Evolutionary conservation across 2,329 filamentous ascomycete genomes (phyloP), one percentile per base, ranked within the genome.

Genomic region (Aspergillus melleus): DNA sequence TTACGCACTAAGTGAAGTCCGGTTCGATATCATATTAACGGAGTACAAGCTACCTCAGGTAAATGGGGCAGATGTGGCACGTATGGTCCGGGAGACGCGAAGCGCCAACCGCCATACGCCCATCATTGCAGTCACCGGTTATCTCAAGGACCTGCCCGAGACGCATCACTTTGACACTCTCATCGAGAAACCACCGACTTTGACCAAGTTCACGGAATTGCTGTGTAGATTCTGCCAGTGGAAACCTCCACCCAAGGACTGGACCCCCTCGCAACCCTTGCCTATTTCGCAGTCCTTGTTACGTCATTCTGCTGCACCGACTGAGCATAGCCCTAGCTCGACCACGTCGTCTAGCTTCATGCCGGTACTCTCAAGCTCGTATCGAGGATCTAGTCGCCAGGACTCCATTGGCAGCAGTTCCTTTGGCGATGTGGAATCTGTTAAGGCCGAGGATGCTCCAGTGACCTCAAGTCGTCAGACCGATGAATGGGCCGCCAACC

Each of bases 11-110:
- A 94, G 94, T 71, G 94, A 98, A 72, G 94, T 99, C 72, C 96
- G 98, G 72, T 99, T 98, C 72, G 95, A 99, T 76, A 92, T 97
- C 68, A 97, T 99, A 73, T 95, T 99, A 82, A 94, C 96, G 76
- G 95, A 99, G 77, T 97, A 92, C 79, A 96, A 94, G 74, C 81
- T 99, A 50, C 94, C 95, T 10, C 92, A 96, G 71, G 92, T 98
- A 71, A 98, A 92, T 68, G 95, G 95, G 24, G 90, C 92, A 12
- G 95, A 99, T 73, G 91, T 99, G 58, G 94, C 95, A 54, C 90
- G 95, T 36, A 99, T 99, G 95, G 92, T 99, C 66, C 88, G 95
- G 52, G 94, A 98, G 73, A 97, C 94, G 1, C 95, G 94, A 79
- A 97, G 97, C 74, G 87, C 91, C 60, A 99, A 99, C 73, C 90